A percentile compares a stretch with the other conserved stretches of the same genome.
Conservation (phyloP, 2,329 filamentous ascomycete genomes). For the Pleoardoris graminearum region DNA sequence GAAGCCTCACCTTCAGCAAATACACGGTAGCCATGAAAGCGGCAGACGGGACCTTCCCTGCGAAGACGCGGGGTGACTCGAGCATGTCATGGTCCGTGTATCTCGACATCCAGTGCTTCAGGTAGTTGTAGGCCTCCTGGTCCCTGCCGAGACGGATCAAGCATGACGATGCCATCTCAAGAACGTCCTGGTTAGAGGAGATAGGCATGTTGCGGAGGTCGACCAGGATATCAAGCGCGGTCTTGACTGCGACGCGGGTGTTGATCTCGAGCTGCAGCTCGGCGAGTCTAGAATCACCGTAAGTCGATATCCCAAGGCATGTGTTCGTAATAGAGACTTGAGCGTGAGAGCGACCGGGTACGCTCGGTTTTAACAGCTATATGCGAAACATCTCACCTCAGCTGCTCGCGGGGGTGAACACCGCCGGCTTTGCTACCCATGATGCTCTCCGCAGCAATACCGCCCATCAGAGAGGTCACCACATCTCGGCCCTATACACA, state of each 20-base stretch:
- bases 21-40: neutral
- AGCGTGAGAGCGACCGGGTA: too few relatives aligned
- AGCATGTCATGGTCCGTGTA: neutral
- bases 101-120: neutral
- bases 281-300: neutral
- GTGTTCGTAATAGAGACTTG: too few relatives aligned
- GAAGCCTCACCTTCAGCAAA: neutral
- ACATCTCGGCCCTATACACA: neutral
- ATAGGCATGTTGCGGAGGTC: neutral
- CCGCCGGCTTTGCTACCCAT: too few relatives aligned
- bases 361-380: too few relatives aligned
- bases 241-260: neutral
- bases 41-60: neutral
- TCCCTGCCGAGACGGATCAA: neutral
- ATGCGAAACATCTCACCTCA: neutral
- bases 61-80: neutral
- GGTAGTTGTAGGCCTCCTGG: neutral
- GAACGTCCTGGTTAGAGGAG: neutral
- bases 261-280: neutral
- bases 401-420: neutral
- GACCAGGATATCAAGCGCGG: neutral
- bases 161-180: neutral
- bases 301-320: neutral
- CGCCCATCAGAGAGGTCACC: too few relatives aligned
- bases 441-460: too few relatives aligned